Conservation (phyloP, 371 early-diverging fungal species). For the Saksenaea vasiformis region DNA sequence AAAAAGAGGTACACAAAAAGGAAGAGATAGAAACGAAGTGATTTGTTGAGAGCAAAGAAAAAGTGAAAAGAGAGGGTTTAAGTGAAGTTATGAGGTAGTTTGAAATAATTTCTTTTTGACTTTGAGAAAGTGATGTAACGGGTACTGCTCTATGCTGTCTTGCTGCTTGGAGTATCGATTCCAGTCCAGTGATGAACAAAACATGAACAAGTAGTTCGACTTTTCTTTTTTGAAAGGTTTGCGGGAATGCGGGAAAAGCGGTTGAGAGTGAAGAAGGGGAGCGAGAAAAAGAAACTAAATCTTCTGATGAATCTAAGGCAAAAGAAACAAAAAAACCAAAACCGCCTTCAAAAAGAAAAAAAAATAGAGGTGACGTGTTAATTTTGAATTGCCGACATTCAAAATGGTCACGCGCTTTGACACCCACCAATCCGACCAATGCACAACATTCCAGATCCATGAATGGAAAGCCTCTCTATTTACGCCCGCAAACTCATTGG, state of each 20-base stretch:
- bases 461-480: too few species aligned
- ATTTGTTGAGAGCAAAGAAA: constrained; percentile 10
- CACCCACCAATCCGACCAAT: too few species aligned
- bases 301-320: neutral
- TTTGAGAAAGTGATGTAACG: constrained; percentile 43
- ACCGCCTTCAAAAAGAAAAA: too few species aligned
- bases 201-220: constrained; percentile 46
- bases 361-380: too few species aligned
- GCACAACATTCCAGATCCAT: too few species aligned
- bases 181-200: constrained; percentile 48
- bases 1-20: constrained; percentile 6
- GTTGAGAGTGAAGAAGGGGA: neutral
- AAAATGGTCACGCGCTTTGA: too few species aligned
- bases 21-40: neutral
- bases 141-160: constrained; percentile 47
- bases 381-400: too few species aligned
- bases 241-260: neutral
- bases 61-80: constrained; percentile 7
- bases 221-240: constrained; percentile 7
- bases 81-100: constrained; percentile 20
- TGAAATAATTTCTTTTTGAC: constrained; percentile 45
- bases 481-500: too few species aligned
- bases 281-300: neutral
- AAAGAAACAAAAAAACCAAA: neutral
- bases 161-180: constrained; percentile 42